These are phyloP conservation scores for Melaleuca quinquenervia DNA, from an alignment of 345 rosid species.

Conservation along the genomic window DNA sequence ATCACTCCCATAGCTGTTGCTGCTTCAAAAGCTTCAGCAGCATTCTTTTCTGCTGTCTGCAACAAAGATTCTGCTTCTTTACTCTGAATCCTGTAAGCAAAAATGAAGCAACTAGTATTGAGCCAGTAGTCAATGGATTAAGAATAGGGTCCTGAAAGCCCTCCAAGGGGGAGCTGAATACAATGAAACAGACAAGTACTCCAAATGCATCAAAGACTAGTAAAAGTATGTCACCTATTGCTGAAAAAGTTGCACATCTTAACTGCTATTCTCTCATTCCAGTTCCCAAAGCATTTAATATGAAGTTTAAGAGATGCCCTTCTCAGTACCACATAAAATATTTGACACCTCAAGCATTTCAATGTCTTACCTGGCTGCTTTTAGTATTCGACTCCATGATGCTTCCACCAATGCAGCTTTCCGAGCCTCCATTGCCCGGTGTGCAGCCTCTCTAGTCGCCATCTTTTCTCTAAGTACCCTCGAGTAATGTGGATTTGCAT, in stretches of 20 bases:
- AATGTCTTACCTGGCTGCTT: slow-evolving; percentile 65
- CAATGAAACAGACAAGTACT: neutral
- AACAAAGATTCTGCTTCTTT: slow-evolving; percentile 63
- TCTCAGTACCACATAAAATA: neutral
- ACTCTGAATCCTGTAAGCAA: slow-evolving; percentile 45
- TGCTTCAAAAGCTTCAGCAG: slow-evolving; percentile 79
- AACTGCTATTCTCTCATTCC: neutral
- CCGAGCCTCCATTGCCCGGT: slow-evolving; percentile 75
- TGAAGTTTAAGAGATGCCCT: neutral
- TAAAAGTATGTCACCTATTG: neutral
- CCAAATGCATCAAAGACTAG: neutral
- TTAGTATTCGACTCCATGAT: slow-evolving; percentile 87
- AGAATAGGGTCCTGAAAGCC: neutral
- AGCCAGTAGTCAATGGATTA: neutral
- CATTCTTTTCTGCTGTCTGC: slow-evolving; percentile 58
- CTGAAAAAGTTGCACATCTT: neutral
- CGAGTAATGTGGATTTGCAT: slow-evolving; percentile 85
- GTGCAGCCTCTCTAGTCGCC: slow-evolving; percentile 84
- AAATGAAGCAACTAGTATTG: neutral
- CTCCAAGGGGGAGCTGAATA: neutral
- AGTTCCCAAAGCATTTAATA: neutral
- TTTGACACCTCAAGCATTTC: neutral
- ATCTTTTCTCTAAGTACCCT: slow-evolving; percentile 84
- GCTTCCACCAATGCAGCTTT: slow-evolving; percentile 92
- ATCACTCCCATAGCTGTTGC: slow-evolving; percentile 81